Evolutionary conservation across 2,329 filamentous ascomycete genomes (phyloP), one percentile per base, ranked within the genome.

Genomic region (Ophiocordyceps australis): DNA sequence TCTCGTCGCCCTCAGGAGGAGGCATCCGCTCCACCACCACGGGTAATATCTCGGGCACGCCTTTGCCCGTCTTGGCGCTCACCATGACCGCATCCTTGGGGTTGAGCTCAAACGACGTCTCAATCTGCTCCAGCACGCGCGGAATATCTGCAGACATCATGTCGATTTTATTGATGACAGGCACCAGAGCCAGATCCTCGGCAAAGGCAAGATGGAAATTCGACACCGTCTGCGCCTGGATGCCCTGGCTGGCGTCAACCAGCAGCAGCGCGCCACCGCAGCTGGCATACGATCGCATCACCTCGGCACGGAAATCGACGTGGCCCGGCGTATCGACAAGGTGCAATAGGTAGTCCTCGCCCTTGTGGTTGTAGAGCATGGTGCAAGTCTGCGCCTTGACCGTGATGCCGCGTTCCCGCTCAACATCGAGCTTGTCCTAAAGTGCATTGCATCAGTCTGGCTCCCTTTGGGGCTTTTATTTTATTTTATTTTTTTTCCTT

Each of bases 381-480:
- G 77, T 89, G 53, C 89, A 95, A 30, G 89, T 95, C 58, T 98
- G 89, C 28, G 89, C 89, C 59, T 98, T 98, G 48, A 98, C 89
- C 0, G 89, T 98, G 47, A 98, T 98, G 33, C 89, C 89, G 20
- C 89, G 71, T 52, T 95, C 83, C 26, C 89, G 66, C 55, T 98
- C 89, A 28, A 98, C 89, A 47, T 98, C 89, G 19, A 98, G 68
- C 49, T 93, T 94, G 54, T 98, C 89, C 53, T 27, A 22, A 23
- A 5, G 14, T 16, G 5, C 9, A 7, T 17, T 20, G 4, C 57
- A 28, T 18, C 17, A 17, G 9, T 24, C 9, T 5, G 10, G 11
- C 13, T 27, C 21, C 19, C 23, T 19, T 28, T 11, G 12, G 12
- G 8, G 14, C 11, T 18, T n/a, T 8, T 17, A 14, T n/a, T 8